phyloP scores from a whole-genome alignment of 169 alveolate species.

The Eimeria praecox region DNA sequence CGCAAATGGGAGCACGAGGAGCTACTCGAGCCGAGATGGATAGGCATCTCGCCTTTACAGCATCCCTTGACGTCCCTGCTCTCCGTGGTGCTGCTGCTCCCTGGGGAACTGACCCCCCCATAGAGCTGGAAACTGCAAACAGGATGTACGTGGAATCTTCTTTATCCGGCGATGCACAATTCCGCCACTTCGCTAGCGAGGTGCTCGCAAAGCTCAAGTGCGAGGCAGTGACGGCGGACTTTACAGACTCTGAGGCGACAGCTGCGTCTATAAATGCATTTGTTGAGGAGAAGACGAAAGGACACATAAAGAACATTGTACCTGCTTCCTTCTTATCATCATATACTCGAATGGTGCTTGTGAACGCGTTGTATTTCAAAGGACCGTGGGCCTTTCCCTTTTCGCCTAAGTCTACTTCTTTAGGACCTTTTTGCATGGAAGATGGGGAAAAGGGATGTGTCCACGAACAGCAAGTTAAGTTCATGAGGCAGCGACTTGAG shows the following conservation, averaged over 20 bases:
- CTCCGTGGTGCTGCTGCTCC: background rate
- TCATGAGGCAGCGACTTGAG: constrained; percentile 26
- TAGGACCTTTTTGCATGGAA: constrained; percentile 24
- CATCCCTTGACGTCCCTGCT: constrained; percentile 47
- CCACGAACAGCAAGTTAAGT: constrained; percentile 25
- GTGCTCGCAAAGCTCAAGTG: background rate
- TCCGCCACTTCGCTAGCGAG: background rate
- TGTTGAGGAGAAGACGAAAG: constrained; percentile 56
- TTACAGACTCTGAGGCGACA: background rate
- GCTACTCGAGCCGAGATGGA: constrained; percentile 66
- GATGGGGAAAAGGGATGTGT: constrained; percentile 8
- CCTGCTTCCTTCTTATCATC: background rate
- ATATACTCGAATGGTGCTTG: constrained; percentile 40
- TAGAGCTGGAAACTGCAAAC: constrained; percentile 37
- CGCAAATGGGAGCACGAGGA: constrained; percentile 71
- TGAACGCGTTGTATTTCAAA: constrained; percentile 69
- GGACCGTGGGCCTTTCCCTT: constrained; percentile 54
- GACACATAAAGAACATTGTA: constrained; percentile 53
- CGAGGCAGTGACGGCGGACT: background rate
- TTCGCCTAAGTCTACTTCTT: background rate
- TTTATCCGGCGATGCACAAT: background rate
- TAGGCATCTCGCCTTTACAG: background rate
- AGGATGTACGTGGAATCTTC: constrained; percentile 61
- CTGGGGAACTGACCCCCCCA: background rate
- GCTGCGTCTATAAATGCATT: constrained; percentile 68